These are phyloP conservation scores for Danielia reshetovae DNA, from an alignment of 805 yeast species.

Conservation along the genomic window DNA sequence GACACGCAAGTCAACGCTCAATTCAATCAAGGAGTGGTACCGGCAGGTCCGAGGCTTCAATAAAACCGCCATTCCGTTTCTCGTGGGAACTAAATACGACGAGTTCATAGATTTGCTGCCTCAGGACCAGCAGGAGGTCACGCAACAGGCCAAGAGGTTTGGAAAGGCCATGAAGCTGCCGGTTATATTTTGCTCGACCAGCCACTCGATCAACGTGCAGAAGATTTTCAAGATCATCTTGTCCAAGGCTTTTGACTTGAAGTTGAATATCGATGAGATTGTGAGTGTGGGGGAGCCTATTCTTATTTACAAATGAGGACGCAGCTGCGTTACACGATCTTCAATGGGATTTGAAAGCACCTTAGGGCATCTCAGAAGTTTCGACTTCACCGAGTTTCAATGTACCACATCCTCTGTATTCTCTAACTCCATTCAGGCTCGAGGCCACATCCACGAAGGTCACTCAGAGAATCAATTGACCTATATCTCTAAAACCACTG, in stretches of 20 bases:
- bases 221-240: conserved; percentile 88
- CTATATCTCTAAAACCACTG: too few relatives aligned
- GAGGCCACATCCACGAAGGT: too few relatives aligned
- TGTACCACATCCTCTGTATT: too few relatives aligned
- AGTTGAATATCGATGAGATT: conserved; percentile 79
- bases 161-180: conserved; percentile 88
- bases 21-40: conserved; percentile 93
- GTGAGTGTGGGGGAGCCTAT: conserved; percentile 88
- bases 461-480: too few relatives aligned
- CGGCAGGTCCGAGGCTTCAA: conserved; percentile 87
- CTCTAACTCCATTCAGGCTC: too few relatives aligned
- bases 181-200: conserved; percentile 83
- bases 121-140: conserved; percentile 79
- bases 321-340: neutral
- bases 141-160: conserved; percentile 76
- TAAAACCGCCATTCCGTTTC: conserved; percentile 83
- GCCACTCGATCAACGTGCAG: conserved; percentile 88
- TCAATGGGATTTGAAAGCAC: too few relatives aligned
- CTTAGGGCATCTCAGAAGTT: too few relatives aligned
- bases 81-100: conserved; percentile 93
- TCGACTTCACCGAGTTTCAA: too few relatives aligned
- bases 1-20: conserved; percentile 79
- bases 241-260: conserved; percentile 85
- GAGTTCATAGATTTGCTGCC: conserved; percentile 72
- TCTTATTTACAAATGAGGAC: conserved; percentile 60